Conservation (phyloP, 768 basidiomycete species). For the Obba rivulosa region DNA sequence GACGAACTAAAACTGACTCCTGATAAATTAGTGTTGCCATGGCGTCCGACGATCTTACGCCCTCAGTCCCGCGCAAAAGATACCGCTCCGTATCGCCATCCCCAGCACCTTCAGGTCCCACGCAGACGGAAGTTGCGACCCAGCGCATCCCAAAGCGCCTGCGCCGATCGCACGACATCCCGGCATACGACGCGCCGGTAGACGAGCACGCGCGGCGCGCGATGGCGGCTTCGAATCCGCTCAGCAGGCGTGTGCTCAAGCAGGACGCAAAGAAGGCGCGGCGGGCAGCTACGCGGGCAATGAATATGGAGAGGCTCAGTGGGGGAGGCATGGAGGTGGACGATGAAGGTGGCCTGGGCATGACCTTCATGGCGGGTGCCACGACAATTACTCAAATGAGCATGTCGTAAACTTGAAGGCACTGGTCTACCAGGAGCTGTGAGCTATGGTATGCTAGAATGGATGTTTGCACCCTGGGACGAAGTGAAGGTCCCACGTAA, state of each 20-base stretch:
- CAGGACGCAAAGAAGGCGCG: slow-evolving; percentile 58
- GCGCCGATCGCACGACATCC: slow-evolving; percentile 48
- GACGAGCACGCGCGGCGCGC: slow-evolving; percentile 37
- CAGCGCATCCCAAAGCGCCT: slow-evolving; percentile 48
- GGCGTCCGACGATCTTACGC: slow-evolving; percentile 26
- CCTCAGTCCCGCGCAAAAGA: slow-evolving; percentile 24
- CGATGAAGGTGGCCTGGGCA: slow-evolving; percentile 15
- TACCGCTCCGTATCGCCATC: slow-evolving; percentile 23
- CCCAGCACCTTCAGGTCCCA: background rate
- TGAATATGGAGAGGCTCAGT: background rate
- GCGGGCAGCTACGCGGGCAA: slow-evolving; percentile 39
- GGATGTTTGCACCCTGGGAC: no score
- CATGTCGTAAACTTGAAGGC: no score
- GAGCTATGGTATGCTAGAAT: no score
- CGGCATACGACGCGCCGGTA: slow-evolving; percentile 42
- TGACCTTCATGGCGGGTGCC: slow-evolving; percentile 11
- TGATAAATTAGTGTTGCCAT: slow-evolving; percentile 14
- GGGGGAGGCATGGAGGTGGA: slow-evolving; percentile 29
- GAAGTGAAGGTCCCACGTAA: no score
- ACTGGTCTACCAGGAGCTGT: no score
- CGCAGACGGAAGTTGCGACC: slow-evolving; percentile 7
- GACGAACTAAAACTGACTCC: background rate
- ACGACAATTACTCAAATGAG: no score
- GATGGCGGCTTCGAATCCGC: slow-evolving; percentile 53
- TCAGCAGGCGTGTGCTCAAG: slow-evolving; percentile 57